phyloP scores from a whole-genome alignment of 2,329 filamentous ascomycete species.

The Tolypocladium cylindrosporum region DNA sequence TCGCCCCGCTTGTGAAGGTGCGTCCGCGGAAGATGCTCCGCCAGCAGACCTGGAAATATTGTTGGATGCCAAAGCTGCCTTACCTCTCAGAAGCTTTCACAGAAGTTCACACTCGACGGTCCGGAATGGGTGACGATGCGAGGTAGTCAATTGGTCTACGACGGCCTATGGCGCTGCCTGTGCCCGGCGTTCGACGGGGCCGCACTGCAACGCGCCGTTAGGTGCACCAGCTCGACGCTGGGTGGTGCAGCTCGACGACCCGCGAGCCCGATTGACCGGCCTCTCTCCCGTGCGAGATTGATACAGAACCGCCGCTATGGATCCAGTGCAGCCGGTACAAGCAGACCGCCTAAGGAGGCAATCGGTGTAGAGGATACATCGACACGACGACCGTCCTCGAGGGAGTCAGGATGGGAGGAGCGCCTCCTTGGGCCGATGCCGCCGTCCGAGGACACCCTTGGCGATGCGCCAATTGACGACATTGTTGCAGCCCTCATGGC shows the following conservation, averaged over 20 bases:
- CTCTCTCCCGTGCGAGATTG: not conserved
- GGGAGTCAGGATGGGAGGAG: constrained; percentile 2
- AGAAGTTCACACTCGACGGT: not conserved
- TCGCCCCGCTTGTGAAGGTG: constrained; percentile 13
- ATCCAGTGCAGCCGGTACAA: constrained; percentile 2
- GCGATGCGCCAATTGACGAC: constrained; percentile 10
- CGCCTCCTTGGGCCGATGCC: constrained; percentile 9
- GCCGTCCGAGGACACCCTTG: constrained; percentile 10
- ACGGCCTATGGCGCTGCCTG: constrained; percentile 55
- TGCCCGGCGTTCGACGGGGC: constrained; percentile 43
- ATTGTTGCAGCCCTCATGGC: constrained; percentile 17
- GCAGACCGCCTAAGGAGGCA: not conserved
- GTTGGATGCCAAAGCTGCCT: not conserved
- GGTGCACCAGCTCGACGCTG: constrained; percentile 7
- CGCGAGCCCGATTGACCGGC: not conserved
- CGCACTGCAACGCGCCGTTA: constrained; percentile 22
- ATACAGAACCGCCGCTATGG: constrained; percentile 9
- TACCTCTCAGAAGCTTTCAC: not conserved
- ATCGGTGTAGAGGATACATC: not conserved
- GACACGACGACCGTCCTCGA: not conserved
- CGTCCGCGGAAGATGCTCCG: not conserved
- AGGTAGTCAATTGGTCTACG: constrained; percentile 26
- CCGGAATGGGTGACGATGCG: constrained; percentile 14
- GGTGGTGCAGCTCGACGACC: not conserved
- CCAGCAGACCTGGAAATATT: not conserved